phyloP scores from a whole-genome alignment of 148 eudicot species.

The Cornus florida region DNA sequence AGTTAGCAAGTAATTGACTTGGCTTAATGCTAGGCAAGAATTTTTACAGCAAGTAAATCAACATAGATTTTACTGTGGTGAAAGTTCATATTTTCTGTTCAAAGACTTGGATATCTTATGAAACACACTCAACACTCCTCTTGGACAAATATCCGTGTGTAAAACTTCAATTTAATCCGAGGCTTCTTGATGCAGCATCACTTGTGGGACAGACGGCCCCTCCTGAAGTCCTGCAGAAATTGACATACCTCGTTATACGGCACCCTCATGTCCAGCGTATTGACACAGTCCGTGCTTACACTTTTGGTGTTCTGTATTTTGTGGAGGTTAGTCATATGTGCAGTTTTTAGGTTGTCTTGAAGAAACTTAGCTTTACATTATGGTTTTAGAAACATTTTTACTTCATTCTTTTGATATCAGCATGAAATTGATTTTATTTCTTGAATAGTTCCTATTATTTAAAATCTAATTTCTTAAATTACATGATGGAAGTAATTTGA shows the following conservation, averaged over 20 bases:
- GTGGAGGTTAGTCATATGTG: slow-evolving; percentile 68
- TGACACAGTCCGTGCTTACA: slow-evolving; percentile 97
- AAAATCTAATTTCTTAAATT: neutral
- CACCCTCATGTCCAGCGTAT: slow-evolving; percentile 84
- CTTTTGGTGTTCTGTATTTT: slow-evolving; percentile 85
- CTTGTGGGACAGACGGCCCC: slow-evolving; percentile 92
- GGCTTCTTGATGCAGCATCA: slow-evolving; percentile 52
- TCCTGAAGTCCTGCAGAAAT: slow-evolving; percentile 80
- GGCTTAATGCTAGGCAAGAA: too few relatives aligned
- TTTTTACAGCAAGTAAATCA: too few relatives aligned
- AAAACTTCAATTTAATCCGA: neutral
- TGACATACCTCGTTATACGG: slow-evolving; percentile 78
- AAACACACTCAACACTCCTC: too few relatives aligned
- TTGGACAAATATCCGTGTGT: neutral
- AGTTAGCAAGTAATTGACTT: too few relatives aligned
- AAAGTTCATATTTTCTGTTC: too few relatives aligned
- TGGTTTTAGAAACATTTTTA: too few relatives aligned
- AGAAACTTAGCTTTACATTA: neutral
- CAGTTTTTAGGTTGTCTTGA: neutral
- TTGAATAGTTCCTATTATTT: neutral
- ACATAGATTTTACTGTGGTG: too few relatives aligned
- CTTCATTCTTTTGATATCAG: too few relatives aligned
- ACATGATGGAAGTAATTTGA: too few relatives aligned
- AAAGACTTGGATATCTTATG: too few relatives aligned
- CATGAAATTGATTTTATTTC: too few relatives aligned